These are phyloP conservation scores for Leccinum arenicola DNA, from an alignment of 768 basidiomycete genomes.

Conservation along the genomic window DNA sequence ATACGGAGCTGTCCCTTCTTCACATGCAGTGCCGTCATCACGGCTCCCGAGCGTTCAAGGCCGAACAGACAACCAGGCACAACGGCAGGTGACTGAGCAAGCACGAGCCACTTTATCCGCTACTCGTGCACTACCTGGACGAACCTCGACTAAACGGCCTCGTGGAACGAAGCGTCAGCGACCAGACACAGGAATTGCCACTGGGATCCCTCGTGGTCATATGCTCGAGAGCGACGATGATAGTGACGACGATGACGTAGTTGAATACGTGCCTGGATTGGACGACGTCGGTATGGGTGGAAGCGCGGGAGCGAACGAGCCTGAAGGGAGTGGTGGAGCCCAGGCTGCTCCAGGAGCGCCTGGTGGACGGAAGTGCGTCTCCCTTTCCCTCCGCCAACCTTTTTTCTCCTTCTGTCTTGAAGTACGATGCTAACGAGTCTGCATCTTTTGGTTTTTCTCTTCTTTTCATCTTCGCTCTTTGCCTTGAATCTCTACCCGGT, in stretches of 20 bases:
- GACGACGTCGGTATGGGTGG: neutral
- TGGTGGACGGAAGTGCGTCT: conserved; percentile 28
- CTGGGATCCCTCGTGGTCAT: neutral
- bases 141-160: conserved; percentile 18
- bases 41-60: neutral
- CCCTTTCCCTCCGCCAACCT: neutral
- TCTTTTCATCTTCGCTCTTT: neutral
- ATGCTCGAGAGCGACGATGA: conserved; percentile 28
- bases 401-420: neutral
- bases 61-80: neutral
- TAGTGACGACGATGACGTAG: conserved; percentile 30
- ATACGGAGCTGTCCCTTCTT: neutral
- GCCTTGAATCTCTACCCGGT: neutral
- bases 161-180: conserved; percentile 25
- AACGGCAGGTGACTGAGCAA: neutral
- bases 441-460: neutral
- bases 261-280: conserved; percentile 21
- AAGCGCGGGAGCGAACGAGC: neutral
- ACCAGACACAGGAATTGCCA: neutral
- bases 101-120: neutral
- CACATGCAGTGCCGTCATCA: conserved; percentile 3
- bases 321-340: conserved; percentile 5
- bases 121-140: neutral
- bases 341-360: conserved; percentile 11
- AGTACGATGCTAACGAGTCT: conserved; percentile 11